Evolutionary conservation across 2,329 filamentous ascomycete genomes (phyloP), one percentile per base, ranked within the genome.

Genomic region (Fonsecaea erecta): DNA sequence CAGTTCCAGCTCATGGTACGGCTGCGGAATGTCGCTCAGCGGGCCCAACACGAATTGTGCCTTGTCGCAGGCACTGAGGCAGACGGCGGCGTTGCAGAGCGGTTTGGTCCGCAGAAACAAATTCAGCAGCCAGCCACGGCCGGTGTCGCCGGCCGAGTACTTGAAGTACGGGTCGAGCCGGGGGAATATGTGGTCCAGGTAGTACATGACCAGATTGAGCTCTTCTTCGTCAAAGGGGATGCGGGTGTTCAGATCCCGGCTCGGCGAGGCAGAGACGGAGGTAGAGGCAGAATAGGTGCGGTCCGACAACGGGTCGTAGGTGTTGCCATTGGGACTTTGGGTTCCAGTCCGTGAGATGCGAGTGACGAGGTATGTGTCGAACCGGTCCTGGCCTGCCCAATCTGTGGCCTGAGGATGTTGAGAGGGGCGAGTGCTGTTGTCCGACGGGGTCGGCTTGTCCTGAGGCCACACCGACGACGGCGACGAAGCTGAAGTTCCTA

Each of bases 61-160:
- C 43, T 59, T 59, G 56, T 59, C 56, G 40, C 56, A 59, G 24
- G 56, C 56, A 51, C 56, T 59, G 40, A 59, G 56, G 26, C 56
- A 59, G 28, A 59, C 24, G 56, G 43, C 56, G n/a, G 56, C 56
- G 3, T 40, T 59, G 40, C 32, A 59, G 4, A 59, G 56, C n/a
- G 56, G 56, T 26, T 48, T 46, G 14, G n/a, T 59, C 24, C 56
- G 56, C 24, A 59, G 37, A 21, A 59, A 59, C 6, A 59, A 40
- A 18, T 59, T 59, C 40, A 59, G 56, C 34, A 59, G 56, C 56
- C 56, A 59, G 21, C 56, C 56, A 34, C 56, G 16, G 40, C 56
- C 56, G n/a, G 30, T 59, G 56, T 34, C 40, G 21, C 37, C 56
- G 18, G 40, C 56, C 14, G 26, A 59, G 16, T 18, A 18, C 24